Base-by-base conservation (phyloP, 108 stramenopile species). In the Cyclotella kingstonii region DNA sequence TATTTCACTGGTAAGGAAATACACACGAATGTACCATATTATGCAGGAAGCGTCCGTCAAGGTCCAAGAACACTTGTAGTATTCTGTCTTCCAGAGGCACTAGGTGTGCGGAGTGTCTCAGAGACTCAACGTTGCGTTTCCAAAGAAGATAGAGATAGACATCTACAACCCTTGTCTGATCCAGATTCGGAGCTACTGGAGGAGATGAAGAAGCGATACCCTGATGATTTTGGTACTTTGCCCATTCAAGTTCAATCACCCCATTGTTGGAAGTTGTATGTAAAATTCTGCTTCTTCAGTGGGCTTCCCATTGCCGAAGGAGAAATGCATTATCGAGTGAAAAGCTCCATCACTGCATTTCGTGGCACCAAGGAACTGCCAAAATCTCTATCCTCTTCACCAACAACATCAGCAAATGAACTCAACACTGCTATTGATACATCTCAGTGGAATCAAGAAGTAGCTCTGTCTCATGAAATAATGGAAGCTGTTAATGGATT, bases 241-340 rank as follows among this genome's bases (percentile, higher is more conserved):
- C 91, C 91, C 0, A 64, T 82, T 1, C 87, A 93, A 54, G 84
- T 93, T 6, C 80, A 84, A 45, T 66, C 66, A 14, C 79, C 80
- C 0, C 8, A 61, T 27, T 83, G 80, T 54, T 93, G 91, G 91
- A 64, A 69, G 15, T 58, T 89, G 11, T 93, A 77, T 57, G 82
- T 89, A 15, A 87, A 85, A 67, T 89, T 93, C 59, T 93, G 91
- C 53, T 93, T 85, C 71, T 93, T 93, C 71, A 83, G 81, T 5
- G 91, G 91, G 21, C 54, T 93, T 14, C 91, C 91, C 22, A 93
- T 93, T 63, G 91, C 87, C n/a, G 87, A 93, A 58, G 88, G 88
- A 22, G 91, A 93, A 57, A 67, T 86, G 74, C 84, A 93, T 58
- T 93, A 93, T 71, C 84, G 85, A 63, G 83, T 93, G 22, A 67